Conservation (phyloP, 805 yeast species). For the Millerozyma miso region DNA sequence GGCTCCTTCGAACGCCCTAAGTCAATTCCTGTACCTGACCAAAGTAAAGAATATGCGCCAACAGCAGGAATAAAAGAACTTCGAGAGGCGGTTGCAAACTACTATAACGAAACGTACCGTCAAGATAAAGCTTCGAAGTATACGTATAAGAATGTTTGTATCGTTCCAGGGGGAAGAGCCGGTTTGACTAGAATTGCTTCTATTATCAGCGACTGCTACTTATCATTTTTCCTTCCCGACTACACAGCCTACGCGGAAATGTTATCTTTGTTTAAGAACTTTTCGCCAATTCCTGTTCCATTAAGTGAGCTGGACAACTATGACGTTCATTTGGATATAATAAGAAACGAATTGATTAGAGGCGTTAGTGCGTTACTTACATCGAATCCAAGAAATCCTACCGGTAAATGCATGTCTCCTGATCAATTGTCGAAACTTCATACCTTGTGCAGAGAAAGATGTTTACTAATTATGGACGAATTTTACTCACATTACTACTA, state of each 20-base stretch:
- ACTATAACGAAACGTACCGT: slow-evolving; percentile 53
- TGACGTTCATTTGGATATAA: slow-evolving; percentile 49
- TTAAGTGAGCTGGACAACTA: slow-evolving; percentile 54
- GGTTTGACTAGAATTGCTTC: slow-evolving; percentile 62
- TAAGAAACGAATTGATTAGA: slow-evolving; percentile 48
- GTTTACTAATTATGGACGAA: slow-evolving; percentile 61
- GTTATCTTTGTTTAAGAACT: slow-evolving; percentile 59
- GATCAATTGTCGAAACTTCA: slow-evolving; percentile 47
- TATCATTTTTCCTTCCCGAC: slow-evolving; percentile 58
- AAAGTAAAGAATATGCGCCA: slow-evolving; percentile 54
- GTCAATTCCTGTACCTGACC: slow-evolving; percentile 42
- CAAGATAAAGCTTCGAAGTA: slow-evolving; percentile 46
- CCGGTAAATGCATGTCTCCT: slow-evolving; percentile 50
- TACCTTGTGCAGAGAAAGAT: slow-evolving; percentile 47
- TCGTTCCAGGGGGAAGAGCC: slow-evolving; percentile 64
- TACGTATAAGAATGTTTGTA: slow-evolving; percentile 56
- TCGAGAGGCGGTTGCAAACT: slow-evolving; percentile 55
- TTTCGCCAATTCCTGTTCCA: slow-evolving; percentile 61
- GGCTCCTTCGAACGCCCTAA: slow-evolving; percentile 56
- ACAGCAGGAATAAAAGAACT: slow-evolving; percentile 54
- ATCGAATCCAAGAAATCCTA: slow-evolving; percentile 61
- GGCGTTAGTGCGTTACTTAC: slow-evolving; percentile 58
- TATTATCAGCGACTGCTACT: slow-evolving; percentile 53
- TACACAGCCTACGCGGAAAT: slow-evolving; percentile 64
- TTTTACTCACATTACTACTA: slow-evolving; percentile 58